Percentiles rank a stretch among this genome's conserved stretches.
Conservation (phyloP, 148 eudicot species). For the Chenopodium formosanum region DNA sequence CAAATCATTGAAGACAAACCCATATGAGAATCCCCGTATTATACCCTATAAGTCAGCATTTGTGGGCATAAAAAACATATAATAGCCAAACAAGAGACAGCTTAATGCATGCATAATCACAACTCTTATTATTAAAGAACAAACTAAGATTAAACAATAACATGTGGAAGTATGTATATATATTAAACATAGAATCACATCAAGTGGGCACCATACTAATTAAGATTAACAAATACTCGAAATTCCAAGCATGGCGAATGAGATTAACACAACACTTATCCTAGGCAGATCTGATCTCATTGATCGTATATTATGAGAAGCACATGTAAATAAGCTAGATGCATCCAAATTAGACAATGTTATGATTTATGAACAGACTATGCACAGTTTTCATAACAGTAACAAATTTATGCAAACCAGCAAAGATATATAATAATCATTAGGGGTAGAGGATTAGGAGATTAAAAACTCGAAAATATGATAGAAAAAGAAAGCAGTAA, state of each 20-base stretch:
- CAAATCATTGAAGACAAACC: background rate
- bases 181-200: background rate
- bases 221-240: constrained; percentile 10
- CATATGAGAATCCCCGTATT: constrained; percentile 15
- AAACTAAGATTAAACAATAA: constrained; percentile 16
- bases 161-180: background rate
- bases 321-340: background rate
- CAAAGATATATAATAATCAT: background rate
- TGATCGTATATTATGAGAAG: background rate
- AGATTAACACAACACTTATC: constrained; percentile 3
- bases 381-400: background rate
- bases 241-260: constrained; percentile 8
- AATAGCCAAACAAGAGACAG: constrained; percentile 4
- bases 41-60: constrained; percentile 17
- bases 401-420: constrained; percentile 13
- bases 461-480: background rate
- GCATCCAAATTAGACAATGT: constrained; percentile 1
- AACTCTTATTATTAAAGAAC: background rate
- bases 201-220: constrained; percentile 7
- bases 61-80: constrained; percentile 11
- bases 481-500: background rate
- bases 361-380: background rate
- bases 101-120: constrained; percentile 12
- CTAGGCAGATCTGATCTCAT: constrained; percentile 3
- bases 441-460: background rate